Conservation (phyloP, 2,329 filamentous ascomycete species). For the Aspergillus pseudoterreus region DNA sequence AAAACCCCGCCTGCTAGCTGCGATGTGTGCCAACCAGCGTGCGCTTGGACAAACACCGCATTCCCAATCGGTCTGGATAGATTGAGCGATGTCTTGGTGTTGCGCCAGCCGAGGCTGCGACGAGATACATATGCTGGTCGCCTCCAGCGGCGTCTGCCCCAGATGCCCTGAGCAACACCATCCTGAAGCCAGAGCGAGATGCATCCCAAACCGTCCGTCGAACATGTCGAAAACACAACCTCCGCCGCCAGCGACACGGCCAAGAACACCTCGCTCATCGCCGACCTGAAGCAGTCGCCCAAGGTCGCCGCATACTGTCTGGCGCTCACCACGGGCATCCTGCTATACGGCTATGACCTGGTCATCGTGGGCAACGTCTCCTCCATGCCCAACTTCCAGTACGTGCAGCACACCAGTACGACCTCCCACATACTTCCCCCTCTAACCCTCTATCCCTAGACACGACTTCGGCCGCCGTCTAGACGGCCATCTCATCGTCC, state of each 20-base stretch:
- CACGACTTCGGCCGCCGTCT: constrained; percentile 31
- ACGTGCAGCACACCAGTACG: too few relatives aligned
- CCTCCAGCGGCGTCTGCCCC: too few relatives aligned
- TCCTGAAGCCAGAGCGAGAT: background rate
- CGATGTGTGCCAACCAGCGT: background rate
- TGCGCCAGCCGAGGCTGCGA: background rate
- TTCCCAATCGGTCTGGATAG: background rate
- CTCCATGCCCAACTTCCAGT: constrained; percentile 20
- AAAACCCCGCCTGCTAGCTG: background rate
- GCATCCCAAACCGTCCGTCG: background rate
- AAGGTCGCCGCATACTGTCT: constrained; percentile 15
- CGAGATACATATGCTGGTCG: background rate
- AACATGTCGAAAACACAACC: background rate
- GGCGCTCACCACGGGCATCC: constrained; percentile 20
- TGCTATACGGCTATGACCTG: constrained; percentile 32
- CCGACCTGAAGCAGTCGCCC: constrained; percentile 6
- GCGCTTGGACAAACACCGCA: background rate
- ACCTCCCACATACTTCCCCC: background rate
- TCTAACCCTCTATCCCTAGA: constrained; percentile 8
- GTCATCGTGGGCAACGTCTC: constrained; percentile 28
- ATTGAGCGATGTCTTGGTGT: background rate
- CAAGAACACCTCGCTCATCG: constrained; percentile 2
- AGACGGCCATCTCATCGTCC: constrained; percentile 34
- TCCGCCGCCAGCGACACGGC: background rate
- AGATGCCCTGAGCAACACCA: too few relatives aligned